Conservation (phyloP, 768 basidiomycete species). For the Termitomyces sp. region DNA sequence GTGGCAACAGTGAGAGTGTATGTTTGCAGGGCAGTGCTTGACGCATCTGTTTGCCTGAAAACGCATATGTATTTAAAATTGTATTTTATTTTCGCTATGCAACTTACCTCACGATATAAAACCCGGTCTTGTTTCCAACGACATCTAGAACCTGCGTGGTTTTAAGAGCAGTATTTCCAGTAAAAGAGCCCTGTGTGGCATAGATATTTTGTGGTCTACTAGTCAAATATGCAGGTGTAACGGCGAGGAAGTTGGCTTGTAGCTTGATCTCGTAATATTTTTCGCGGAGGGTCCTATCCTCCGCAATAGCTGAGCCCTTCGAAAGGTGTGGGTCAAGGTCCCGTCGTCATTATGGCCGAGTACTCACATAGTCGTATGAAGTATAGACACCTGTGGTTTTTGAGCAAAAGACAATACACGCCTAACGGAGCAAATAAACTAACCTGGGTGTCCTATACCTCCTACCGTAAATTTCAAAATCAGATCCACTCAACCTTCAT, state of each 20-base stretch:
- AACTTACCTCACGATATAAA: constrained; percentile 38
- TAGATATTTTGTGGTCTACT: constrained; percentile 37
- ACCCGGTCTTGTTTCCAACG: constrained; percentile 41
- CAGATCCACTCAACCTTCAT: background rate
- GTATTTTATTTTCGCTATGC: background rate
- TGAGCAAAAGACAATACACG: background rate
- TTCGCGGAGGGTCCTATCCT: constrained; percentile 46
- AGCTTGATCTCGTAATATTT: constrained; percentile 51
- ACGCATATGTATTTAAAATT: background rate
- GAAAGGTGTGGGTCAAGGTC: background rate
- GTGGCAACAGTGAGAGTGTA: constrained; percentile 41
- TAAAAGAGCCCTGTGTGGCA: constrained; percentile 38
- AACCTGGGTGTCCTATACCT: constrained; percentile 32
- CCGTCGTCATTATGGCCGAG: background rate
- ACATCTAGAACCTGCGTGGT: constrained; percentile 45
- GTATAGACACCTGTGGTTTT: constrained; percentile 31
- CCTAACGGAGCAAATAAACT: background rate
- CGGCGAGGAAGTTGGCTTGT: constrained; percentile 45
- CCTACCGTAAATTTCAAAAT: constrained; percentile 11
- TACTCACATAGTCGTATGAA: constrained; percentile 37
- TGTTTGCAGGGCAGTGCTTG: constrained; percentile 29
- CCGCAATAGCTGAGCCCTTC: constrained; percentile 44
- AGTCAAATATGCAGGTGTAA: constrained; percentile 45
- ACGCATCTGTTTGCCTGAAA: constrained; percentile 34
- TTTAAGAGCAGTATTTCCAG: constrained; percentile 40